Evolutionary conservation across 257 asterid species (phyloP).

Genomic region (Przewalskia tangutica): DNA sequence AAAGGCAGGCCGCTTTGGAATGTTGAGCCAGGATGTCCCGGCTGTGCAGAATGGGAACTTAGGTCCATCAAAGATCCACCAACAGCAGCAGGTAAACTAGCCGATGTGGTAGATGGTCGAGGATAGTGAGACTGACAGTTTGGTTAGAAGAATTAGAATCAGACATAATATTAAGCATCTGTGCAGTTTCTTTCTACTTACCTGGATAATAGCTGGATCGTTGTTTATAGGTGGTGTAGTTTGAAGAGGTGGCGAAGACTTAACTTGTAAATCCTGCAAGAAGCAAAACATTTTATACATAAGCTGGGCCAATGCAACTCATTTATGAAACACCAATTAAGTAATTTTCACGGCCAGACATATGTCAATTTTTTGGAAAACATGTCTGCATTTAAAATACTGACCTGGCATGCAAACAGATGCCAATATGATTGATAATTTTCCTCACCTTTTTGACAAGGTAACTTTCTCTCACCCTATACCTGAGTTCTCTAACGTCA

Average conservation of each 20-base stretch:
- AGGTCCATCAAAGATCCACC: constrained; percentile 42
- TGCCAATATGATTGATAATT: background rate
- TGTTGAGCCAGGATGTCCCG: constrained; percentile 52
- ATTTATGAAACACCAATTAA: background rate
- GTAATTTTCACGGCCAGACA: background rate
- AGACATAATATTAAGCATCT: background rate
- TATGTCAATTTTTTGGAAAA: background rate
- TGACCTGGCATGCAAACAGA: background rate
- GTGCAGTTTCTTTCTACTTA: constrained; percentile 16
- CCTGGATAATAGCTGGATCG: constrained; percentile 99
- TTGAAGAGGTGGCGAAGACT: constrained; percentile 83
- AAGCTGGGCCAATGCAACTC: background rate
- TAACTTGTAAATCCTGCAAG: constrained; percentile 89
- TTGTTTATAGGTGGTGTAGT: constrained; percentile 46
- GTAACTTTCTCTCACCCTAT: background rate
- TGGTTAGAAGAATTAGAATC: constrained; percentile 11
- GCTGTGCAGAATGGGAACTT: constrained; percentile 52
- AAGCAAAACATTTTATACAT: background rate
- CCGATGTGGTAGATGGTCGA: constrained; percentile 46
- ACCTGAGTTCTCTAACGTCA: background rate
- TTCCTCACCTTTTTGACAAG: background rate
- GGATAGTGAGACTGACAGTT: constrained; percentile 84
- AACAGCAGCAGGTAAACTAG: constrained; percentile 59
- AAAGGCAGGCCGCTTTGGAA: constrained; percentile 66
- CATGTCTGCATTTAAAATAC: background rate